Conservation (phyloP, 768 basidiomycete species). For the Leccinum subgranulosum region DNA sequence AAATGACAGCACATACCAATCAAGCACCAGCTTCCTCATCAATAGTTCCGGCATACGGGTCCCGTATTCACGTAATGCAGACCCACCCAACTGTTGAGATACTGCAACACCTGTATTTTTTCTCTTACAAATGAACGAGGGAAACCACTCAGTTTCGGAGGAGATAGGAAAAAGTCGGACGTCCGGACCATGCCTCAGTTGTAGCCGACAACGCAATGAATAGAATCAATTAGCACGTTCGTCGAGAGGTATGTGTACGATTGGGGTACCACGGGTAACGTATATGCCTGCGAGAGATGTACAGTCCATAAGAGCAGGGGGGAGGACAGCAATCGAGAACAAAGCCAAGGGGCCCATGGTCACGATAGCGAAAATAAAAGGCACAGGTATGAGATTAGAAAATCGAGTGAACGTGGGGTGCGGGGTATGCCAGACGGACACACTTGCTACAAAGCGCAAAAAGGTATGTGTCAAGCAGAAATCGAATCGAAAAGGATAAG, state of each 20-base stretch:
- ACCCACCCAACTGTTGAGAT: not conserved
- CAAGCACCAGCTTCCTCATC: constrained; percentile 2
- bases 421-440: constrained; percentile 23
- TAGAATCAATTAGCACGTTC: constrained; percentile 11
- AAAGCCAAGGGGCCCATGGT: constrained; percentile 16
- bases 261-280: constrained; percentile 20
- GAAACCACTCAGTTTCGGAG: not conserved
- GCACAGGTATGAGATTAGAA: constrained; percentile 28
- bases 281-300: constrained; percentile 20
- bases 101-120: not conserved
- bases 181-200: not conserved
- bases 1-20: constrained; percentile 5
- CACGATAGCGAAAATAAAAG: constrained; percentile 29
- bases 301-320: constrained; percentile 21
- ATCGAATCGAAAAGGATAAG: constrained; percentile 28
- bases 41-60: constrained; percentile 2
- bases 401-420: constrained; percentile 31
- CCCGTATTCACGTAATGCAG: not conserved
- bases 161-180: not conserved
- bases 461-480: constrained; percentile 32
- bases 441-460: constrained; percentile 20
- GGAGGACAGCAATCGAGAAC: constrained; percentile 24
- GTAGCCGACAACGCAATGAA: not conserved
- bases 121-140: not conserved
- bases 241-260: constrained; percentile 5